A percentile compares a stretch with the other conserved stretches of the same genome.
These are phyloP conservation scores for Naematelia aurantialba DNA, from an alignment of 768 basidiomycete species.

Conservation along the genomic window DNA sequence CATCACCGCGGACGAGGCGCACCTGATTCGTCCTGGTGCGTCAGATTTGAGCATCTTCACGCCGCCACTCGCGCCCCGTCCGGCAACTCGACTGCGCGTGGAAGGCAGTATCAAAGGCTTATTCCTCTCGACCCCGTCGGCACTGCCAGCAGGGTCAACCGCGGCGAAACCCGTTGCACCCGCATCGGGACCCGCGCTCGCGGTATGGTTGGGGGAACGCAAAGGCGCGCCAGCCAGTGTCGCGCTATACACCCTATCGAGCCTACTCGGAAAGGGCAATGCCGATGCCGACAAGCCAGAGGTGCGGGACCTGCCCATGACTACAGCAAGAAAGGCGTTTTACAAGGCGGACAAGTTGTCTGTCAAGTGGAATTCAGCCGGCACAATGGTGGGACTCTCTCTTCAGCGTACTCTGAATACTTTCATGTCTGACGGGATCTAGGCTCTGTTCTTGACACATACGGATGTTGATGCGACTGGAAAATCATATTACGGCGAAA, in stretches of 20 bases:
- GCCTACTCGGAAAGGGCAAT: constrained; percentile 30
- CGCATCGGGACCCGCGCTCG: constrained; percentile 55
- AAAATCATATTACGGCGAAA: constrained; percentile 98
- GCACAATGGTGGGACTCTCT: constrained; percentile 65
- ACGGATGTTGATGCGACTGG: constrained; percentile 96
- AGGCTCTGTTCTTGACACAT: constrained; percentile 74
- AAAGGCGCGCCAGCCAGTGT: constrained; percentile 89
- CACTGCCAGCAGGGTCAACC: constrained; percentile 32
- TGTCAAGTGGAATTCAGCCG: constrained; percentile 94
- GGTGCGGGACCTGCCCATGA: constrained; percentile 59
- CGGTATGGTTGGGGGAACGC: constrained; percentile 89
- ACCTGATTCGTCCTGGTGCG: constrained; percentile 36
- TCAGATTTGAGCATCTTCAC: constrained; percentile 45
- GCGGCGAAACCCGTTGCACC: constrained; percentile 31
- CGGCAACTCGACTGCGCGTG: constrained; percentile 28
- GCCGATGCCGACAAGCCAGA: constrained; percentile 30
- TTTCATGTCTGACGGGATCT: constrained; percentile 7
- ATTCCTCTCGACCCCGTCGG: constrained; percentile 34
- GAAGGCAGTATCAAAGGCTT: constrained; percentile 39
- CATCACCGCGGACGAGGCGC: constrained; percentile 44
- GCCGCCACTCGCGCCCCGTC: constrained; percentile 49
- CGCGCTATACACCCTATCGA: constrained; percentile 71
- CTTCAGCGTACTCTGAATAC: not conserved
- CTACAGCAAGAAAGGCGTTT: constrained; percentile 73
- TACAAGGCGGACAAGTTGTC: constrained; percentile 90